Evolutionary conservation across 2,329 filamentous ascomycete genomes (phyloP).

Genomic region (Annulohypoxylon truncatum): DNA sequence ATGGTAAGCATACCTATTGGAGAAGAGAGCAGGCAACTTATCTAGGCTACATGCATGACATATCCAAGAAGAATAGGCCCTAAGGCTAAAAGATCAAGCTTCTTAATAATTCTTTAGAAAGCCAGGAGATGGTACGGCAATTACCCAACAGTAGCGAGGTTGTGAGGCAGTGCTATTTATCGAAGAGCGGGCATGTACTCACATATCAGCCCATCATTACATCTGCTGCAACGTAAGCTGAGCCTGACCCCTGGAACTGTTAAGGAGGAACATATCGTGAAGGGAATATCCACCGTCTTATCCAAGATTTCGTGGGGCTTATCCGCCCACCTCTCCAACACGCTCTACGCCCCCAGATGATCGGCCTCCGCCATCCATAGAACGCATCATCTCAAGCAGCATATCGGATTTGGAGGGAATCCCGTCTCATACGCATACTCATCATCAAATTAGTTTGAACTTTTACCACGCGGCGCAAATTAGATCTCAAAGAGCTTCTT

Average conservation of each 20-base stretch:
- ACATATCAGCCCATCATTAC: slow-evolving; percentile 17
- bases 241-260: slow-evolving; percentile 9
- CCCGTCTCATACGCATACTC: slow-evolving; percentile 21
- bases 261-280: slow-evolving; percentile 27
- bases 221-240: slow-evolving; percentile 2
- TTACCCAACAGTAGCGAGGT: slow-evolving; percentile 22
- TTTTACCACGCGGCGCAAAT: slow-evolving; percentile 27
- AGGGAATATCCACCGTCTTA: slow-evolving; percentile 11
- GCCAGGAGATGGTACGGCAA: slow-evolving; percentile 33
- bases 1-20: slow-evolving; percentile 13
- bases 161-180: slow-evolving; percentile 29
- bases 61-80: slow-evolving; percentile 34
- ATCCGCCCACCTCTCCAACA: slow-evolving; percentile 15
- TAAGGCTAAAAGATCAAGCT: slow-evolving; percentile 39
- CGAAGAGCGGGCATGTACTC: slow-evolving; percentile 17
- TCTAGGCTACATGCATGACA: slow-evolving; percentile 28
- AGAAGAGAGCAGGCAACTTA: slow-evolving; percentile 20
- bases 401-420: slow-evolving; percentile 8
- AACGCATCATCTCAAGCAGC: slow-evolving; percentile 21
- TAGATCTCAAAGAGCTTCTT: slow-evolving; percentile 17
- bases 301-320: slow-evolving; percentile 32
- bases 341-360: slow-evolving; percentile 2
- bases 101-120: slow-evolving; percentile 41
- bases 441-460: slow-evolving; percentile 23
- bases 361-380: slow-evolving; percentile 18